These are phyloP conservation scores for Brassica balearica DNA, from an alignment of 441 rosid genomes.

Conservation along the genomic window DNA sequence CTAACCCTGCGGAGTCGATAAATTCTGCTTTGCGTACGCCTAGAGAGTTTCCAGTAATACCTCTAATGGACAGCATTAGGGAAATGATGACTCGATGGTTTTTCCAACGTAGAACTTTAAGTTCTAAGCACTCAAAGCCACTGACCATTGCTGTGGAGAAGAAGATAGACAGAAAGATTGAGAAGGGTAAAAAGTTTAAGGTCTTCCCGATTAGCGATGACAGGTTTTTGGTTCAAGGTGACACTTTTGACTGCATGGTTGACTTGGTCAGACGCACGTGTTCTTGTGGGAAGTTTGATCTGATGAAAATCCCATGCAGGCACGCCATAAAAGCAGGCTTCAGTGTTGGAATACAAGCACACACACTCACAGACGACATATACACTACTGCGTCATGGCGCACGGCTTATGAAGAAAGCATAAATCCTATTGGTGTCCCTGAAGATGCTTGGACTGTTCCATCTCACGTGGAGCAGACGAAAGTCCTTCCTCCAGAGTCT, in stretches of 20 bases:
- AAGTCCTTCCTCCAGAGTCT: too few species aligned
- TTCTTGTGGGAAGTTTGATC: not conserved
- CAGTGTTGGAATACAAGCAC: not conserved
- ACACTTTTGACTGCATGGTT: not conserved
- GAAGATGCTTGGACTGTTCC: not conserved
- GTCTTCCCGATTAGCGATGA: not conserved
- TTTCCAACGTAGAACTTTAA: too few species aligned
- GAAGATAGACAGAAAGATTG: not conserved
- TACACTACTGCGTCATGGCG: not conserved
- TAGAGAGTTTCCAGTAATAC: not conserved
- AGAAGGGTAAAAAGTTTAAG: not conserved
- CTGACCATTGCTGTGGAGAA: too few species aligned
- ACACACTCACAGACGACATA: not conserved
- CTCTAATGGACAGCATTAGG: not conserved
- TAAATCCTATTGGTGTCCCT: too few species aligned
- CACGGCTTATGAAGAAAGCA: too few species aligned
- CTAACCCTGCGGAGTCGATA: not conserved
- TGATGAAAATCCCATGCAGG: not conserved
- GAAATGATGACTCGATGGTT: too few species aligned
- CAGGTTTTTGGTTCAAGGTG: not conserved
- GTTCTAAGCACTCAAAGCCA: too few species aligned
- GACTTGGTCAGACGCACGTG: not conserved
- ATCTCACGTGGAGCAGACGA: too few species aligned
- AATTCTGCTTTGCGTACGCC: not conserved
- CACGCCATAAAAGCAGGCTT: not conserved